Conservation (phyloP, 1,284 basidiomycete species). For the Apiotrichum montevideense region DNA sequence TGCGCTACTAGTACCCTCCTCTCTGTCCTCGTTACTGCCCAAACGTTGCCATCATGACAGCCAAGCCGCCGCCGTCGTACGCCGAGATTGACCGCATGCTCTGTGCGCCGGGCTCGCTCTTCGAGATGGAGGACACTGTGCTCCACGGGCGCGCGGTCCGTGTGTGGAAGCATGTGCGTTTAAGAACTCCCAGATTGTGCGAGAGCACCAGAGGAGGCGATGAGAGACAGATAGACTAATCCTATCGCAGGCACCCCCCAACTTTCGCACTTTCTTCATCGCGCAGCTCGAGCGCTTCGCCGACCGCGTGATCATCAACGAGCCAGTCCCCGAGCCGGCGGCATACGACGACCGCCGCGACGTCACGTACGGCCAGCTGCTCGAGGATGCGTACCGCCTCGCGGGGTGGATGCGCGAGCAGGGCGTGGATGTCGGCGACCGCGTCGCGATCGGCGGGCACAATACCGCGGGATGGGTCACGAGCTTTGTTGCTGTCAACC, state of each 20-base stretch:
- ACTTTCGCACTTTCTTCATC: slow-evolving; percentile 33
- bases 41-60: neutral
- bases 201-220: neutral
- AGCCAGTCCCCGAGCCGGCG: slow-evolving; percentile 10
- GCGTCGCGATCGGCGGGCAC: slow-evolving; percentile 33
- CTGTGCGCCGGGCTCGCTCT: slow-evolving; percentile 23
- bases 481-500: slow-evolving; percentile 29
- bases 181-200: too few species aligned
- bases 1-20: too few species aligned
- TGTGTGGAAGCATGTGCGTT: slow-evolving; percentile 38
- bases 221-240: neutral
- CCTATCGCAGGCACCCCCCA: slow-evolving; percentile 24
- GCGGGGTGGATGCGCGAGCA: slow-evolving; percentile 31
- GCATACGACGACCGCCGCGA: slow-evolving; percentile 10
- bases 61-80: neutral
- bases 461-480: slow-evolving; percentile 36
- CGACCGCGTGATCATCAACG: slow-evolving; percentile 23
- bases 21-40: too few species aligned
- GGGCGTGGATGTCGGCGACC: slow-evolving; percentile 27
- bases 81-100: slow-evolving; percentile 1
- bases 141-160: slow-evolving; percentile 24
- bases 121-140: slow-evolving; percentile 34
- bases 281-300: slow-evolving; percentile 18
- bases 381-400: slow-evolving; percentile 18
- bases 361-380: slow-evolving; percentile 27